These are phyloP conservation scores for Malus hybrid DNA, from an alignment of 331 rosid species.

Conservation along the genomic window DNA sequence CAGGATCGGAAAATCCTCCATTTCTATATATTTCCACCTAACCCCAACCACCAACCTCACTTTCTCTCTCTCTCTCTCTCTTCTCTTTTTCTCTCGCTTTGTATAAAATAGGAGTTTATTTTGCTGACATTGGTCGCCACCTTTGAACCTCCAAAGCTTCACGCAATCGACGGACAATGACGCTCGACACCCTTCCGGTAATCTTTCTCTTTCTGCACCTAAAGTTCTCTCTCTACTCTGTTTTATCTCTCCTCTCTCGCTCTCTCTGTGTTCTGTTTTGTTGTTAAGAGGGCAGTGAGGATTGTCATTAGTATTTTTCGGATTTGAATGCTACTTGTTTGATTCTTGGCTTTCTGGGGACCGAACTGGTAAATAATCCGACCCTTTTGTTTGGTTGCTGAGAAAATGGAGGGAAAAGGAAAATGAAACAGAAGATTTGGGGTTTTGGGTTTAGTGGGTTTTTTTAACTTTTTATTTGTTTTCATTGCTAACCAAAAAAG, in stretches of 20 bases:
- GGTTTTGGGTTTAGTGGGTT: conserved; percentile 1
- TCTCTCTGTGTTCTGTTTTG: background rate
- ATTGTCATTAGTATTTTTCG: background rate
- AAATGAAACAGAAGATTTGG: background rate
- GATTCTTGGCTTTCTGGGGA: background rate
- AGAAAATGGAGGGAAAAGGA: background rate
- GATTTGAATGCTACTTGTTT: background rate
- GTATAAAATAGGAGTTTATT: too few species aligned
- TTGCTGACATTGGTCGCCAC: background rate
- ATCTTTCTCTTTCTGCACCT: background rate
- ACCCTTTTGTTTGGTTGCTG: conserved; percentile 4
- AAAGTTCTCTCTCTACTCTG: background rate
- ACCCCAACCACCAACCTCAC: background rate
- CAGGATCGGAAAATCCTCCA: background rate
- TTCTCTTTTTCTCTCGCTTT: background rate
- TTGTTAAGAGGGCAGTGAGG: background rate
- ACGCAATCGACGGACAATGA: conserved; percentile 19
- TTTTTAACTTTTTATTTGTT: background rate
- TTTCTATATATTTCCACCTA: conserved; percentile 4
- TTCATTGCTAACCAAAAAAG: background rate
- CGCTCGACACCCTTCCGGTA: conserved; percentile 27
- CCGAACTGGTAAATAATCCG: background rate
- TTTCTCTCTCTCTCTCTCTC: background rate
- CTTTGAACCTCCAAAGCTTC: background rate
- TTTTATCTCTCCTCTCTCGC: background rate